Conservation (phyloP, 495 filamentous ascomycete species). For the Bryoglossum gracile region DNA sequence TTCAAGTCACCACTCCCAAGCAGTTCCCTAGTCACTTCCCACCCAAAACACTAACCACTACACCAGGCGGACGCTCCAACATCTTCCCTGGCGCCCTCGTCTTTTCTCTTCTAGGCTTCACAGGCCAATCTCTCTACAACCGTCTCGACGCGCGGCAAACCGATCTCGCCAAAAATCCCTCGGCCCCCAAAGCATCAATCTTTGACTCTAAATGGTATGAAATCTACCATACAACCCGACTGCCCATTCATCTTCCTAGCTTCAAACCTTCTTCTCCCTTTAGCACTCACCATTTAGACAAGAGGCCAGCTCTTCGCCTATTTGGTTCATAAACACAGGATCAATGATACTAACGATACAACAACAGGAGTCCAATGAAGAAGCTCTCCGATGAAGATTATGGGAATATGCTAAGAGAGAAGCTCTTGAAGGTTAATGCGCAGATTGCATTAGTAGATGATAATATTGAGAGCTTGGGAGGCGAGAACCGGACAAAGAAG, state of each 20-base stretch:
- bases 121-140: constrained; percentile 30
- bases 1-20: no score
- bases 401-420: constrained; percentile 64
- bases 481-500: constrained; percentile 24
- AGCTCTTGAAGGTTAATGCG: constrained; percentile 67
- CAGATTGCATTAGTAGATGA: constrained; percentile 86
- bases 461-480: constrained; percentile 54
- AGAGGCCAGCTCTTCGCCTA: no score
- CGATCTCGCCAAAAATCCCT: constrained; percentile 21
- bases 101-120: constrained; percentile 39
- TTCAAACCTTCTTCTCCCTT: no score
- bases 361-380: constrained; percentile 76
- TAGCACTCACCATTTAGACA: no score
- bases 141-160: constrained; percentile 2
- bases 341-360: no score
- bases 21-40: neutral
- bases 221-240: no score
- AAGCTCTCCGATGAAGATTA: constrained; percentile 75
- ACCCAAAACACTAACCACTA: neutral
- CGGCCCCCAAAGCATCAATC: constrained; percentile 25
- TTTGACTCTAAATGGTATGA: constrained; percentile 65
- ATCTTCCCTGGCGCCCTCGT: constrained; percentile 54
- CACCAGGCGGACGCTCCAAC: constrained; percentile 34
- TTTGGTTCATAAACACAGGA: no score
- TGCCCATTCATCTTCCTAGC: no score